Evolutionary conservation across 129 eudicot genomes (phyloP).

Genomic region (Pulicaria dysenterica): DNA sequence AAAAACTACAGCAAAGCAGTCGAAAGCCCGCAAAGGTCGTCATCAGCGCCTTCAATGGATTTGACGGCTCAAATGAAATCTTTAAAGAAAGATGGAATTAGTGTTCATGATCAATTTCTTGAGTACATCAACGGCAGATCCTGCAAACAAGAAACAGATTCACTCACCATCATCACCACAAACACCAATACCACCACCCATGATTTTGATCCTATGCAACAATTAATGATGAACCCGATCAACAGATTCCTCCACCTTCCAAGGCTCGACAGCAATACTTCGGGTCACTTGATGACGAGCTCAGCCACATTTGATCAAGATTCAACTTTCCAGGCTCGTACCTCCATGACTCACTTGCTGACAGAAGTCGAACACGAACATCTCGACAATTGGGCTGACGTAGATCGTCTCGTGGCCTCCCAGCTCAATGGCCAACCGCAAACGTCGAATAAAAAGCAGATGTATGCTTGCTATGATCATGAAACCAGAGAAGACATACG

Average conservation of each 20-base stretch:
- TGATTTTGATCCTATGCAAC: slow-evolving; percentile 26
- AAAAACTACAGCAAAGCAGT: slow-evolving; percentile 58
- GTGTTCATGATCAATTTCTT: slow-evolving; percentile 55
- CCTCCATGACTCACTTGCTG: slow-evolving; percentile 32
- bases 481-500: slow-evolving; percentile 36
- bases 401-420: slow-evolving; percentile 57
- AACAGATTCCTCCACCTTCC: slow-evolving; percentile 54
- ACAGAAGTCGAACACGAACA: slow-evolving; percentile 19
- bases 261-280: slow-evolving; percentile 39
- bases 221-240: slow-evolving; percentile 13
- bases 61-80: slow-evolving; percentile 29
- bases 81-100: slow-evolving; percentile 32
- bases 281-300: slow-evolving; percentile 1
- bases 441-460: slow-evolving; percentile 21
- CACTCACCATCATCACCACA: slow-evolving; percentile 7
- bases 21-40: slow-evolving; percentile 47
- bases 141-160: slow-evolving; percentile 43
- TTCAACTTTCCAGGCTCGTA: slow-evolving; percentile 18
- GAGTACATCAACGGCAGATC: slow-evolving; percentile 42
- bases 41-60: slow-evolving; percentile 34
- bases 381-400: slow-evolving; percentile 51
- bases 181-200: slow-evolving; percentile 18
- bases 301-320: slow-evolving; percentile 34
- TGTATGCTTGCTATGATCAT: slow-evolving; percentile 19
- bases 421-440: slow-evolving; percentile 53